Conservation (phyloP, 208 protist species). For the Trypanosoma congolense region DNA sequence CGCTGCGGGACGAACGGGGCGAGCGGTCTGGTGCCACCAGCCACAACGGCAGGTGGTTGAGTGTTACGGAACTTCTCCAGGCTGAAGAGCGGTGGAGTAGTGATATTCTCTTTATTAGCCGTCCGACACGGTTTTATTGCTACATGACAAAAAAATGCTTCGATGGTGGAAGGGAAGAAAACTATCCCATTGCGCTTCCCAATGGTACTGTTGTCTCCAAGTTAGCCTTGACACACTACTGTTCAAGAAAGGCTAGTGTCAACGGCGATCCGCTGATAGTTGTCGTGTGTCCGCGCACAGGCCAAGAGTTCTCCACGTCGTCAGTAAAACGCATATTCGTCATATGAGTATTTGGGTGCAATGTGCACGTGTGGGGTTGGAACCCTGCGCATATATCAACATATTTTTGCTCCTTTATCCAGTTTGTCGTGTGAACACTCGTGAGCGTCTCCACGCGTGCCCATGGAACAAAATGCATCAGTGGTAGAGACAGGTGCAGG, state of each 20-base stretch:
- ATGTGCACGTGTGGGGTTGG: too few relatives aligned
- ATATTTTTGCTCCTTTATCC: too few relatives aligned
- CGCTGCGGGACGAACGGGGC: neutral
- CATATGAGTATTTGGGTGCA: constrained; percentile 12
- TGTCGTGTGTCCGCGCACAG: constrained; percentile 32
- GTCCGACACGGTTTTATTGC: constrained; percentile 73
- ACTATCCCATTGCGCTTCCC: constrained; percentile 21
- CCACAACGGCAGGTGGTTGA: constrained; percentile 15
- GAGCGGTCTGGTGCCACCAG: constrained; percentile 4
- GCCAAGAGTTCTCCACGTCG: constrained; percentile 15
- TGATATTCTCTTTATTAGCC: constrained; percentile 60
- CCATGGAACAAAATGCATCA: too few relatives aligned
- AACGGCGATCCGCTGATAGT: constrained; percentile 11
- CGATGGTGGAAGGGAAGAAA: constrained; percentile 32
- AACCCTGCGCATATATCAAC: too few relatives aligned
- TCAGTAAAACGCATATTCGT: constrained; percentile 28
- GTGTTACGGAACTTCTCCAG: constrained; percentile 45
- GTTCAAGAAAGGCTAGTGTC: constrained; percentile 19
- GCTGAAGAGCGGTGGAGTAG: constrained; percentile 68
- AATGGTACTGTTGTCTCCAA: constrained; percentile 31
- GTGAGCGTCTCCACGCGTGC: too few relatives aligned
- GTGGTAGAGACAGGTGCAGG: too few relatives aligned
- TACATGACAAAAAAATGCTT: constrained; percentile 41
- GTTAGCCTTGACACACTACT: constrained; percentile 15
- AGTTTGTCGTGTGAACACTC: too few relatives aligned